These are phyloP conservation scores for Ascocoryne sarcoides DNA, from an alignment of 2,329 filamentous ascomycete species.

Conservation along the genomic window DNA sequence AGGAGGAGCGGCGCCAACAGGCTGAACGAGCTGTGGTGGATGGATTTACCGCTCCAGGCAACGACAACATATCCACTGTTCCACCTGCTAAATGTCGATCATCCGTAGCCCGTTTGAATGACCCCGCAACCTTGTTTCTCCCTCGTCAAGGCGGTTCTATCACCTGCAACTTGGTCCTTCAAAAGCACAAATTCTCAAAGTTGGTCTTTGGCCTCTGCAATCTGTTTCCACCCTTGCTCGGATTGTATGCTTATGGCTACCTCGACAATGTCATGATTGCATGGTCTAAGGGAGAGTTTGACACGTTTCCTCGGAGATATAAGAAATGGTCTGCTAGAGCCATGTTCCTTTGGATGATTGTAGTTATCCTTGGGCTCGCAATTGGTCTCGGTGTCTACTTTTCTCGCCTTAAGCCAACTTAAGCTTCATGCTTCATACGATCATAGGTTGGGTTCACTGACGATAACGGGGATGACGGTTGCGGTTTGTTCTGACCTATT, in stretches of 20 bases:
- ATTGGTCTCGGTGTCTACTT: background rate
- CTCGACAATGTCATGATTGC: constrained; percentile 22
- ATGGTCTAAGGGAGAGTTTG: constrained; percentile 20
- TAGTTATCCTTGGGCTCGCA: background rate
- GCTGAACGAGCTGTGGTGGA: constrained; percentile 15
- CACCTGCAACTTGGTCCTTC: background rate
- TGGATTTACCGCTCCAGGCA: background rate
- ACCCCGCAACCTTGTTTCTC: background rate
- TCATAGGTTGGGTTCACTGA: too few relatives aligned
- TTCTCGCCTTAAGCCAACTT: too few relatives aligned
- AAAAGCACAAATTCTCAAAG: constrained; percentile 16
- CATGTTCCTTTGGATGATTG: constrained; percentile 7
- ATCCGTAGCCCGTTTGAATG: background rate
- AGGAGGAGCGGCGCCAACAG: constrained; percentile 10
- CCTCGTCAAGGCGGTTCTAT: background rate
- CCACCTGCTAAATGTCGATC: constrained; percentile 1
- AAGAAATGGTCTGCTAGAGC: constrained; percentile 16
- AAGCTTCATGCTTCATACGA: too few relatives aligned
- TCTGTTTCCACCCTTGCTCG: constrained; percentile 22
- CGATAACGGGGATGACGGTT: too few relatives aligned
- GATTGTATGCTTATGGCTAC: constrained; percentile 19
- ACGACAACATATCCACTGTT: background rate
- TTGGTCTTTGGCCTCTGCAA: constrained; percentile 18
- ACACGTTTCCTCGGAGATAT: constrained; percentile 16
- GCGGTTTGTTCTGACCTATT: too few relatives aligned